These are phyloP conservation scores for Schizochytrium sp. DNA, from an alignment of 108 stramenopile species.

Conservation along the genomic window DNA sequence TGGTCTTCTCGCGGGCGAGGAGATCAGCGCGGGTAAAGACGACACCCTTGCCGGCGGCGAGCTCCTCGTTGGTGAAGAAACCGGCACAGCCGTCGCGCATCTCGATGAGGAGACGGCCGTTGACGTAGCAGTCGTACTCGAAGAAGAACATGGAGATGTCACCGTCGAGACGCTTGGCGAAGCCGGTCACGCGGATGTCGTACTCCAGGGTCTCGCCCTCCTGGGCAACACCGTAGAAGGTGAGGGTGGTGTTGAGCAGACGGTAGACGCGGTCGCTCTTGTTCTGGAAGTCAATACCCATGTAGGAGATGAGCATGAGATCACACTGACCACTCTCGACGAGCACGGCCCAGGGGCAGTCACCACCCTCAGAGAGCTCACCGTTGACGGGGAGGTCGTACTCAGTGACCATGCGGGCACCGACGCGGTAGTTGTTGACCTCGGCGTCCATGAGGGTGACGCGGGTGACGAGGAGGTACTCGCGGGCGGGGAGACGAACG, in stretches of 20 bases:
- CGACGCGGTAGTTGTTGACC: slow-evolving; percentile 49
- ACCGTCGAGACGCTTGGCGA: slow-evolving; percentile 43
- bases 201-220: slow-evolving; percentile 49
- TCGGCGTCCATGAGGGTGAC: slow-evolving; percentile 56
- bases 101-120: slow-evolving; percentile 54
- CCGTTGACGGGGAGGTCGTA: slow-evolving; percentile 50
- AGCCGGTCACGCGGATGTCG: slow-evolving; percentile 51
- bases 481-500: slow-evolving; percentile 33
- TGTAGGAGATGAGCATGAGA: slow-evolving; percentile 54
- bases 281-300: slow-evolving; percentile 34
- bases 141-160: slow-evolving; percentile 55
- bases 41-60: slow-evolving; percentile 35
- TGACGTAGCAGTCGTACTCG: slow-evolving; percentile 56
- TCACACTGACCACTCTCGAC: slow-evolving; percentile 47
- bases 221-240: slow-evolving; percentile 43
- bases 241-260: slow-evolving; percentile 52
- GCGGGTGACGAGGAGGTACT: slow-evolving; percentile 51
- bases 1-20: slow-evolving; percentile 9
- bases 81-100: slow-evolving; percentile 48
- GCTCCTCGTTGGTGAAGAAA: slow-evolving; percentile 54
- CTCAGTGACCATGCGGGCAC: slow-evolving; percentile 51
- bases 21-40: slow-evolving; percentile 43
- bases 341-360: slow-evolving; percentile 51
- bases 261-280: slow-evolving; percentile 51
- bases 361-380: slow-evolving; percentile 31